Conservation (phyloP, 106 monocot species). For the Acorus calamus region DNA sequence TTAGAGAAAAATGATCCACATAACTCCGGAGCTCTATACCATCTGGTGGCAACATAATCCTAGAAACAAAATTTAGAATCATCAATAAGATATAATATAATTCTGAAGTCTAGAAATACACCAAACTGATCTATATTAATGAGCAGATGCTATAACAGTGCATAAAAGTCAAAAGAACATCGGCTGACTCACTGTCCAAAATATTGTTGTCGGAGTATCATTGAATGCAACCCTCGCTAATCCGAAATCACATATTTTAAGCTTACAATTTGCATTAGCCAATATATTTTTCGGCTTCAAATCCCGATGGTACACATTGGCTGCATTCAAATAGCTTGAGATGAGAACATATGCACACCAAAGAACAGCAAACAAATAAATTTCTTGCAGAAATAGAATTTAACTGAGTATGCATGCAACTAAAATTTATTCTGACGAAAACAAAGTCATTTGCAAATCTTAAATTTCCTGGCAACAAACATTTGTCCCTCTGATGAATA, state of each 20-base stretch:
- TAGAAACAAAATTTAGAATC: constrained; percentile 10
- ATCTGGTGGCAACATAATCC: constrained; percentile 94
- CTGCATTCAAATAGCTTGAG: constrained; percentile 19
- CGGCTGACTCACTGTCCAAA: constrained; percentile 60
- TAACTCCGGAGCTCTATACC: constrained; percentile 83
- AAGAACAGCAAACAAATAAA: too few species aligned
- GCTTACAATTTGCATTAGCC: constrained; percentile 87
- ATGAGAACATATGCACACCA: not conserved
- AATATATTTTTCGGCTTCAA: constrained; percentile 89
- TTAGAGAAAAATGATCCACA: constrained; percentile 89
- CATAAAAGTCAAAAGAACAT: too few species aligned
- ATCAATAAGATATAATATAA: not conserved
- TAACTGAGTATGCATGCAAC: too few species aligned
- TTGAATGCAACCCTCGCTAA: constrained; percentile 80
- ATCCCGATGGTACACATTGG: constrained; percentile 90
- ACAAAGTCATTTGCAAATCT: not conserved
- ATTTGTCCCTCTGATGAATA: too few species aligned
- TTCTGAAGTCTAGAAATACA: not conserved
- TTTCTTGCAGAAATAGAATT: not conserved
- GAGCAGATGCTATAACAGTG: not conserved
- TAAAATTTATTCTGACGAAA: not conserved
- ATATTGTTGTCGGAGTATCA: constrained; percentile 87
- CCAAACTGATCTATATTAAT: not conserved
- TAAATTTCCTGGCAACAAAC: too few species aligned
- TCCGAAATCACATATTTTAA: constrained; percentile 89